Base-by-base conservation (phyloP, 148 eudicot genomes). In the Spergularia bocconei region DNA sequence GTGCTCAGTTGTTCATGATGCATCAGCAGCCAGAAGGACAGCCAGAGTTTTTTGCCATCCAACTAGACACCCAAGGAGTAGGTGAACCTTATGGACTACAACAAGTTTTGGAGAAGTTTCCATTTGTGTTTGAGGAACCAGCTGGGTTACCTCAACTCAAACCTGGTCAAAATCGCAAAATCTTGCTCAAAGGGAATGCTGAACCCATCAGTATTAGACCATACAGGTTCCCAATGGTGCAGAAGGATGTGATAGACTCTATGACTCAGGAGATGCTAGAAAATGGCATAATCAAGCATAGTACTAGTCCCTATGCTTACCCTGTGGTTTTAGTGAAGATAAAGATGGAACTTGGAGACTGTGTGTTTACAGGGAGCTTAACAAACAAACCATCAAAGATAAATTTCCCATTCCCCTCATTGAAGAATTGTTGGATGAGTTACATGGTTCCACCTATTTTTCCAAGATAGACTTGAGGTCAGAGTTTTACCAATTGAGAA, bases 371-470 rank as follows among this genome's bases (percentile, higher is more conserved):
- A 29, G 14, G 57, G 55, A 5, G 16, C 33, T 16, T 6, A 44
- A 67, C 71, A 1, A 16, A 6, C 59, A 55, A 4, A 55, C 59
- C 3, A 15, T 67, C 0, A 23, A 51, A 15, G 36, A 67, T 19
- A 48, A 47, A 17, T 48, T n/a, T 0, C 17, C 71, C 0, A 48
- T 67, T 3, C 71, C 57, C 2, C 6, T 48, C 13, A 67, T 67
- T 5, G 71, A 67, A 44, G 71, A 67, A 15, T 66, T 48, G 56
- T 14, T 67, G 13, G 71, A 67, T 20, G 71, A 67, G 71, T 67
- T 48, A 14, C 38, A 67, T 19, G 71, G 71, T 7, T 23, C 71
- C 57, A 3, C 21, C 1, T 12, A n/a, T 2, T 67, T 41, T 4
- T 7, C 57, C 0, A 48, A 67, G 14, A 54, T 67, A 0, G 39